Base-by-base conservation (phyloP, 345 rosid species). In the Euphorbia tirucalli region DNA sequence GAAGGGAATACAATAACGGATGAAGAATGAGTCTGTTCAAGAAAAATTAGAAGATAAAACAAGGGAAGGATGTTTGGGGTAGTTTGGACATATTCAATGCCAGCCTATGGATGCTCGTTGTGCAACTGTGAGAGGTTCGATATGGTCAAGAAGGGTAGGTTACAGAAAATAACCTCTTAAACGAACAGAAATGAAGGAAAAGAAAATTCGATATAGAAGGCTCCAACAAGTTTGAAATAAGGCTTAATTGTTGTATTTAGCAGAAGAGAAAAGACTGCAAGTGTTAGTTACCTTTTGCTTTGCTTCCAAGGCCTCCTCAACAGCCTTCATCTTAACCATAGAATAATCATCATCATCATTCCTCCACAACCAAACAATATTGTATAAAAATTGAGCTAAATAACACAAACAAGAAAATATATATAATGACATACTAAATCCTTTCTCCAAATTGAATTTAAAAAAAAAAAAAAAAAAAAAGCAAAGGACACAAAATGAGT, bases 281-380 rank as follows among this genome's bases (percentile, higher is more conserved):
- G 75, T 7, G 18, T 50, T 8, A 30, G 32, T 15, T 48, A 92
- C 98, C 92, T 90, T 95, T 78, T 90, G 77, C 80, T 90, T 92
- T 9, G 87, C 83, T 80, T 87, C 87, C 83, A 95, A 83, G 74
- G 91, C 90, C 76, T 87, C 94, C 87, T 86, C 98, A 70, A 90
- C 88, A 66, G 96, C 97, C 78, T 86, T 88, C 98, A 90, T 92
- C 83, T 81, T 86, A 67, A 91, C 83, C 57, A 95, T 72, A 52
- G 97, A n/a, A n/a, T n/a, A 83, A 81, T 94, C 96, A 44, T 81
- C 82, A 32, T 86, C 92, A 39, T 71, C 89, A 83, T 79, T 85
- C 75, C 99, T 87, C 83, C 71, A 44, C 50, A 72, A 63, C 67
- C 70, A 80, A 77, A 68, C 43, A 76, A 58, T 25, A 66, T 25